Evolutionary conservation across 768 basidiomycete genomes (phyloP), one percentile per base, ranked within the genome.

Genomic region (Russula lepida): DNA sequence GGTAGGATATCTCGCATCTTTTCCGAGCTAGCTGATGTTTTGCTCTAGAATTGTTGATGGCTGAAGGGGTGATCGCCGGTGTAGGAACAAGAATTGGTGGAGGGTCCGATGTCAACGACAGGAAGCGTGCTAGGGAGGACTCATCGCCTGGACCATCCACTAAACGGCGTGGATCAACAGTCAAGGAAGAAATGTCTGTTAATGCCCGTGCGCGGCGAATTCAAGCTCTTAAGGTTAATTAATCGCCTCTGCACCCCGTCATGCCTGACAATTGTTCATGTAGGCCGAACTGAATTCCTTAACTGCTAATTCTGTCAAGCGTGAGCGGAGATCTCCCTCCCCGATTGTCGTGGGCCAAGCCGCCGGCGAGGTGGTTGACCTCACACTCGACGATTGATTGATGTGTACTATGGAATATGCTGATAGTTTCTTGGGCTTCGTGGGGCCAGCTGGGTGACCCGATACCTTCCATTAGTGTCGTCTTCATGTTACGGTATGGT

Each of bases 351-450:
- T 57, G 9, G 43, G 43, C n/a, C 12, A 23, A 12, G 49, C 25
- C 3, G 39, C 49, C 11, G 50, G 60, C n/a, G 60, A 39, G 47
- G 47, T 58, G 5, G 4, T 62, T 32, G 60, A 62, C 23, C 60
- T 57, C 43, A 62, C 60, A 15, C 50, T 62, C 9, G 60, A 57
- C 0, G 60, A 57, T n/a, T 62, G 33, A 62, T 37, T n/a, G 55
- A 19, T 32, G 17, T 5, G 8, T 11, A 28, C 9, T n/a, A 2
- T 43, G 8, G 28, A 9, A 21, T 25, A 1, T 23, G n/a, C 9
- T 6, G 3, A 41, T 50, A 21, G 23, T 39, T 48, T 48, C 13
- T n/a, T 32, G 37, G 28, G 19, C 19, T 30, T n/a, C 27, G 25
- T 17, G 21, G 3, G 46, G 35, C 35, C n/a, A 8, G 15, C 44